phyloP scores from a whole-genome alignment of 106 monocot species.

The Phalaenopsis equestris region DNA sequence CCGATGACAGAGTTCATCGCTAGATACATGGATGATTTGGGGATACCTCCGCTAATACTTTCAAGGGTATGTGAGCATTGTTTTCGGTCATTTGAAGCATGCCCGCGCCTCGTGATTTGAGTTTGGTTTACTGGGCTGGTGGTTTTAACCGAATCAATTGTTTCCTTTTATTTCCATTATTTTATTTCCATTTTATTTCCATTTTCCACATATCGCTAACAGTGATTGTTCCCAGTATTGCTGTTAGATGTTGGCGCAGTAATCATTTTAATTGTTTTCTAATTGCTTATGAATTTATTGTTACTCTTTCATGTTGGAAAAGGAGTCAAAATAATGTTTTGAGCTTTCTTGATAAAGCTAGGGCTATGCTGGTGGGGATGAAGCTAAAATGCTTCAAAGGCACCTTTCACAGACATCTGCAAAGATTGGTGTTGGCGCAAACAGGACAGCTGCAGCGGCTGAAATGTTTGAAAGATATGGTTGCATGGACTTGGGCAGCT shows the following conservation, averaged over 20 bases:
- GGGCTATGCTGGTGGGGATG: slow-evolving; percentile 90
- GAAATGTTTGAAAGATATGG: slow-evolving; percentile 51
- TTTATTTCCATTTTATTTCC: no score
- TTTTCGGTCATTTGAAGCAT: neutral
- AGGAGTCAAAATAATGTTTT: neutral
- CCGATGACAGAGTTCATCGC: slow-evolving; percentile 76
- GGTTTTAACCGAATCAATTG: neutral
- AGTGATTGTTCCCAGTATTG: neutral
- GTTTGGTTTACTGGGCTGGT: neutral
- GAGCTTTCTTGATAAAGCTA: slow-evolving; percentile 7
- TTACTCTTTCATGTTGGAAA: neutral
- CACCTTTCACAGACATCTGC: slow-evolving; percentile 46
- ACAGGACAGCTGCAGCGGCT: slow-evolving; percentile 45
- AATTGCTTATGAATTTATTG: neutral
- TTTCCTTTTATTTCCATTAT: no score
- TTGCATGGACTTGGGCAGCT: slow-evolving; percentile 16
- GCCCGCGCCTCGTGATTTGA: neutral
- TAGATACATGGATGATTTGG: slow-evolving; percentile 25
- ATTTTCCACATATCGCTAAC: no score
- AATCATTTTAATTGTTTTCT: neutral
- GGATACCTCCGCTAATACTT: slow-evolving; percentile 58
- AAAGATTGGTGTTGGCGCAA: slow-evolving; percentile 67
- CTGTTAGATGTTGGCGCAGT: neutral
- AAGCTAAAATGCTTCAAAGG: slow-evolving; percentile 67
- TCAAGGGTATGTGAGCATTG: slow-evolving; percentile 31